Percentiles rank a stretch among this genome's conserved stretches.
Evolutionary conservation across 2,329 filamentous ascomycete genomes (phyloP).

Genomic region (Fusarium sp.): DNA sequence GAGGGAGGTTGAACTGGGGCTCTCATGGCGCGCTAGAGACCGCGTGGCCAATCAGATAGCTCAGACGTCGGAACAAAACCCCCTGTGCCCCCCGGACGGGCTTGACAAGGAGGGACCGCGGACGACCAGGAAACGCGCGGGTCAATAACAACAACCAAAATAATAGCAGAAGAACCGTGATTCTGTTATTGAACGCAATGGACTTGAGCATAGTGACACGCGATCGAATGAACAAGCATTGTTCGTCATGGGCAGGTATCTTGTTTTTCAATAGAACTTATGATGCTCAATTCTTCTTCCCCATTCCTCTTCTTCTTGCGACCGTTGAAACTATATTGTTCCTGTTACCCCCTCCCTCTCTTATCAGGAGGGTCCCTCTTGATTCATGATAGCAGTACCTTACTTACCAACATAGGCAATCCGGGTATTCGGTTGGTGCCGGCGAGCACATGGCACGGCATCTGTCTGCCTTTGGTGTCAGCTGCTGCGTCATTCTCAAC

Average conservation of each 20-base stretch:
- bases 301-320: neutral
- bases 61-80: constrained; percentile 7
- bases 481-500: constrained; percentile 24
- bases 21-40: constrained; percentile 37
- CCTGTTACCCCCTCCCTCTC: constrained; percentile 2
- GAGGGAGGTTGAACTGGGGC: constrained; percentile 44
- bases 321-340: constrained; percentile 8
- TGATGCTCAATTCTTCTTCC: neutral
- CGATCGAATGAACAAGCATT: neutral
- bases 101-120: constrained; percentile 33
- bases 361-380: neutral
- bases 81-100: constrained; percentile 22
- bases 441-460: constrained; percentile 20
- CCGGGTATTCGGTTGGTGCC: constrained; percentile 21
- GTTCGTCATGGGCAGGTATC: neutral
- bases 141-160: constrained; percentile 45
- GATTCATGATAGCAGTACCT: constrained; percentile 9
- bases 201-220: neutral
- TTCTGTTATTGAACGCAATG: constrained; percentile 22
- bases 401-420: constrained; percentile 14
- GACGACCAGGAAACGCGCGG: constrained; percentile 44
- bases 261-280: neutral
- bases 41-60: constrained; percentile 33
- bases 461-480: neutral
- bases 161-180: constrained; percentile 31